These are phyloP conservation scores for Eremothecium sinecaudum DNA, from an alignment of 1,139 yeast genomes.

Conservation along the genomic window DNA sequence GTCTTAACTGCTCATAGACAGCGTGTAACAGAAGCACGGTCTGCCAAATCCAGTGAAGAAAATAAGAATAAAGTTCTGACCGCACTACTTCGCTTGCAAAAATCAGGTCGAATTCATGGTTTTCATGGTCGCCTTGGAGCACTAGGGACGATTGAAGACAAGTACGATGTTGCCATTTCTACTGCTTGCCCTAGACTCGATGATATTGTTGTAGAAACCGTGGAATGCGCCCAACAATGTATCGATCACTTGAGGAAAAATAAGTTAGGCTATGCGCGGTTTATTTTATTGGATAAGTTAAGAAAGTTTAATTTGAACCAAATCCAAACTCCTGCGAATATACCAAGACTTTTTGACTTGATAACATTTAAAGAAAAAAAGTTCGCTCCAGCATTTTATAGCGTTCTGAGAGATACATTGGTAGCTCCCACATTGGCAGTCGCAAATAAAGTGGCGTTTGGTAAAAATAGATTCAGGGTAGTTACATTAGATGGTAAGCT, in stretches of 20 bases:
- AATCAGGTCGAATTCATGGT: constrained; percentile 77
- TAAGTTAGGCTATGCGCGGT: constrained; percentile 81
- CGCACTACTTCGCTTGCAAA: constrained; percentile 59
- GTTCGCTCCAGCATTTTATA: constrained; percentile 82
- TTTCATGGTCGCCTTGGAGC: constrained; percentile 89
- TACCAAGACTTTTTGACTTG: constrained; percentile 77
- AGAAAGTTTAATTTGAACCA: constrained; percentile 50
- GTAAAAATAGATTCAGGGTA: constrained; percentile 70
- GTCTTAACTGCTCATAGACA: constrained; percentile 51
- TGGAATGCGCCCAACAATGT: constrained; percentile 87
- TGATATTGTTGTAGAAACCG: constrained; percentile 89
- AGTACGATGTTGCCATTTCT: constrained; percentile 86
- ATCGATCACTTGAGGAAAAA: constrained; percentile 78
- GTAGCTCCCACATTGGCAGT: constrained; percentile 72
- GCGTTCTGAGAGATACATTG: constrained; percentile 75
- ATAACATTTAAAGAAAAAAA: constrained; percentile 55
- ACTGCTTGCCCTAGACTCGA: constrained; percentile 91
- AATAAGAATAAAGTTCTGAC: constrained; percentile 67
- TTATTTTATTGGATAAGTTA: constrained; percentile 69
- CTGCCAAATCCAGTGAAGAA: constrained; percentile 46
- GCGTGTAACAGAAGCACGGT: constrained; percentile 55
- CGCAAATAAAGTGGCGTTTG: constrained; percentile 86
- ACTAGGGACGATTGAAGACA: constrained; percentile 76
- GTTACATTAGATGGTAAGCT: constrained; percentile 89
- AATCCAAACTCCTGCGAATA: constrained; percentile 66